Evolutionary conservation across 805 yeast species (phyloP), one percentile per base, ranked within the genome.

Genomic region (Hanseniaspora meyeri): DNA sequence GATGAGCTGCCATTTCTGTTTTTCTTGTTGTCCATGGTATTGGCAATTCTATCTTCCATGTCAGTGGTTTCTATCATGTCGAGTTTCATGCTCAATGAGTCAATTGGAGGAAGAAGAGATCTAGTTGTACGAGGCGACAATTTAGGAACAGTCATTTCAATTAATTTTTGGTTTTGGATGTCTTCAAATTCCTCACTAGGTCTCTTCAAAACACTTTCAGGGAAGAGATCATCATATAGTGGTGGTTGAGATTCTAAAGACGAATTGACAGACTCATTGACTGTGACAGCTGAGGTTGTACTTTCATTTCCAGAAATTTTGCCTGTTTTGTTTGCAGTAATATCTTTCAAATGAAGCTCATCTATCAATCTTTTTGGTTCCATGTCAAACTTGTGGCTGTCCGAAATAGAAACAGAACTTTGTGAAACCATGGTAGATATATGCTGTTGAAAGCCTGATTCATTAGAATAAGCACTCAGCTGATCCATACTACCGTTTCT

Each of bases 371-470:
- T 46, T 29, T 46, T 36, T 12, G 24, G 24, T 8, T 34, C 17
- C 29, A 46, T 31, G 29, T 34, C 29, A 19, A 20, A 20, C 27
- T 46, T 34, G 29, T 46, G 49, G 34, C 11, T 31, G 10, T 46
- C 49, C 10, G 24, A 17, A 11, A 32, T 32, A 16, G 36, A 32
- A 3, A 36, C 11, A 11, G 42, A 43, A 10, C 31, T 34, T 10
- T 51, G 49, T 14, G 43, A 42, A 34, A 68, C 64, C 63, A 71
- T 60, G 61, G 68, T 66, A n/a, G 74, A 70, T 43, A 68, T 67
- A 58, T 67, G 61, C 38, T 64, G 60, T 31, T 62, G 65, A 17
- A 58, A 56, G 10, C 62, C 65, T 14, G 64, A 68, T 17, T 68
- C 70, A 19, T 66, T 37, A 1, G 72, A 68, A 51, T 66, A 66